Base-by-base conservation (phyloP, 495 filamentous ascomycete genomes). In the Neurospora hispaniola region DNA sequence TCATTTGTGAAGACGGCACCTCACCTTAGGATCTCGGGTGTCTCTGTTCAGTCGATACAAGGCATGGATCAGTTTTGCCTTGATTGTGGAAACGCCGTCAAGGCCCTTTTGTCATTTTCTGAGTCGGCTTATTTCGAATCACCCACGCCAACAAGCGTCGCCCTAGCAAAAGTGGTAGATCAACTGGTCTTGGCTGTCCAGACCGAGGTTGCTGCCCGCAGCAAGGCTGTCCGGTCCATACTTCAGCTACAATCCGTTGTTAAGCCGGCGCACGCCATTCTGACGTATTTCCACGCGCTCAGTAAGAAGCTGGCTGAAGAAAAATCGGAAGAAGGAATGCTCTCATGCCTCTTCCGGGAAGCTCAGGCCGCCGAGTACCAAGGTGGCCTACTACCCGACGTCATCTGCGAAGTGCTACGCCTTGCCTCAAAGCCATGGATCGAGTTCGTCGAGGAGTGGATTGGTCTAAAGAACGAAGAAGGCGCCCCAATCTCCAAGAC, bases 191-290 rank as follows among this genome's bases (percentile, higher is more conserved):
- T 84, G 40, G 82, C 84, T 1, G 80, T 92, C 39, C 88, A 91
- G 66, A 80, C 82, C 11, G 84, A 89, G 48, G 80, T 93, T 31
- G 87, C 84, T 70, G 73, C 77, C 11, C 82, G 83, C 8, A 77
- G 80, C 5, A 74, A 73, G 16, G 74, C 80, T 6, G 79, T 86
- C 12, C 78, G 75, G 40, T 92, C 88, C 66, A 75, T 92, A 18
- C 82, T 98, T 2, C 91, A 95, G 76, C 84, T 97, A 5, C 89
- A 92, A 62, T 79, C 80, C 0, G 76, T 93, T 18, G 91, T 96
- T 71, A 80, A 84, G 31, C 88, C 88, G 31, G 89, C 90, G 16
- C 84, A 88, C 7, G 82, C 89, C 9, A 81, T 97, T 42, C 80
- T 97, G 23, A 80, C 82, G 2, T 88, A 87, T 70, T 85, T 97